These are phyloP conservation scores for Nemania serpens DNA, from an alignment of 2,329 filamentous ascomycete genomes.

Conservation along the genomic window DNA sequence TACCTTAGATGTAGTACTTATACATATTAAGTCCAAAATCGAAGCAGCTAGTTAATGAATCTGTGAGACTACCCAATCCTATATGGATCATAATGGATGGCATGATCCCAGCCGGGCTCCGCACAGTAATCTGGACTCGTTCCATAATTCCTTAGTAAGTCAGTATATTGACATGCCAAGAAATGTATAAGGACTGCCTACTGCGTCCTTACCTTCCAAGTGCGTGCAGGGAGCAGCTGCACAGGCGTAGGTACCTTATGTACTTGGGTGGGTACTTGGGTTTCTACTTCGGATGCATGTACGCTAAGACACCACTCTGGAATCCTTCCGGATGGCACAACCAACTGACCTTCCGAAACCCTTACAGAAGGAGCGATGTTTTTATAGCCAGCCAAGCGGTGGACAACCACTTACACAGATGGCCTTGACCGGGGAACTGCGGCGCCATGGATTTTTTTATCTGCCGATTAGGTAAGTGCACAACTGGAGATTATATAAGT, in stretches of 20 bases:
- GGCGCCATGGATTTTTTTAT: too few relatives aligned
- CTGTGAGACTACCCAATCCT: background rate
- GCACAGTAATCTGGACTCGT: conserved; percentile 14
- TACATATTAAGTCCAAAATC: background rate
- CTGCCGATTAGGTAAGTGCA: too few relatives aligned
- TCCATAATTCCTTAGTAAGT: conserved; percentile 6
- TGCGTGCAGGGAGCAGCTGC: too few relatives aligned
- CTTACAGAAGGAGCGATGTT: background rate
- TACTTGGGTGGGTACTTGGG: too few relatives aligned
- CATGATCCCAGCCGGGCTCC: background rate
- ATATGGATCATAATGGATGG: background rate
- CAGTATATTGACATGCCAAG: background rate
- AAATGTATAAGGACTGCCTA: background rate
- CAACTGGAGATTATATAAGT: background rate
- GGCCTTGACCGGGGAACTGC: too few relatives aligned
- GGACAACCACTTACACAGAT: too few relatives aligned
- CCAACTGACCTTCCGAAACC: background rate
- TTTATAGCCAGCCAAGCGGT: background rate
- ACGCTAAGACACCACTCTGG: background rate
- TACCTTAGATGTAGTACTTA: too few relatives aligned
- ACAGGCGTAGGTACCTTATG: background rate
- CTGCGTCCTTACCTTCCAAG: background rate
- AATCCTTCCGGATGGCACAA: background rate
- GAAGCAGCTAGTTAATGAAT: background rate
- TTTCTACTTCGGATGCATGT: too few relatives aligned